Evolutionary conservation across 306 rosid species (phyloP).

Genomic region (Medicago lupulina): DNA sequence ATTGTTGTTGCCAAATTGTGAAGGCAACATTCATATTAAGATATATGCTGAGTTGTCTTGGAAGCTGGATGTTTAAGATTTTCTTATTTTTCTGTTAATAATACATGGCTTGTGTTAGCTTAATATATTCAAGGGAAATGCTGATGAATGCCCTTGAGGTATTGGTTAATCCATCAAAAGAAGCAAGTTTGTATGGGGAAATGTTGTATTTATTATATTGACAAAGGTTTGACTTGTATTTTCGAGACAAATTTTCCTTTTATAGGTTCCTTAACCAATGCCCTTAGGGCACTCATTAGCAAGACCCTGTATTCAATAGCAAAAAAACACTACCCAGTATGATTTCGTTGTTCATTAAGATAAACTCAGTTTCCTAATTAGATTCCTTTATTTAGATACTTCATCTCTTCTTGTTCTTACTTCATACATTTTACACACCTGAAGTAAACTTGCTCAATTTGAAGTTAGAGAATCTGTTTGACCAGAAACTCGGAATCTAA

Average conservation of each 20-base stretch:
- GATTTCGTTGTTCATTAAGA: neutral
- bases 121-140: neutral
- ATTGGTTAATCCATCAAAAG: no score
- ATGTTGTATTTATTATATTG: no score
- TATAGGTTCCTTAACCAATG: no score
- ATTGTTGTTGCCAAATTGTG: slow-evolving; percentile 9
- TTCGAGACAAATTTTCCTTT: no score
- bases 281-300: no score
- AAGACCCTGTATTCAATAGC: neutral
- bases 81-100: neutral
- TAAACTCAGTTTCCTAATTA: slow-evolving; percentile 2
- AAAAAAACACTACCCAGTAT: neutral
- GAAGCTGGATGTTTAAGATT: neutral
- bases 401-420: neutral
- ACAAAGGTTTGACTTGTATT: no score
- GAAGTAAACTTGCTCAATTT: slow-evolving; percentile 9
- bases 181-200: no score
- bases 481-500: slow-evolving; percentile 28
- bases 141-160: no score
- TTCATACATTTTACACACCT: slow-evolving; percentile 8
- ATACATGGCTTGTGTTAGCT: neutral
- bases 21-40: slow-evolving; percentile 9
- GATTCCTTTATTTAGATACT: neutral
- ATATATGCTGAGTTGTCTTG: neutral
- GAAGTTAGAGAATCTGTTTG: slow-evolving; percentile 21